Evolutionary conservation across 305 asterid species (phyloP), one percentile per base, ranked within the genome.

Genomic region (Fraxinus xanthoxyloides): DNA sequence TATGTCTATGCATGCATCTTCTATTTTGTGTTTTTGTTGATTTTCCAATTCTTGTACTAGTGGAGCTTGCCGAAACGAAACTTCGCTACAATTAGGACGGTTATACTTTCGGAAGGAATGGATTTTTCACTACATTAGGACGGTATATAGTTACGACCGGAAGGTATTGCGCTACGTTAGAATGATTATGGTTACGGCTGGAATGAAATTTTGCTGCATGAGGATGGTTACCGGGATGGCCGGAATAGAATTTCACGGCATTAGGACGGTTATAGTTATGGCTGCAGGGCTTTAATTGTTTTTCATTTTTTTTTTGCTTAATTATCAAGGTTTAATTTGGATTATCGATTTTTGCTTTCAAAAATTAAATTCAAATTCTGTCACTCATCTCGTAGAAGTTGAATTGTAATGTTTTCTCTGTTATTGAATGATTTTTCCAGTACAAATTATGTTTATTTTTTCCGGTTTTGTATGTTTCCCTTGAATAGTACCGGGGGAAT

Each of bases 1-100:
- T 54, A n/a, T 54, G 63, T n/a, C 7, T 54, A n/a, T 54, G 63
- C 63, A 54, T 54, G 63, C 24, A 54, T 54, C 24, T 54, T 54
- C 63, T 54, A n/a, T 54, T 54, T 54, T n/a, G 23, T 17, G 85
- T 51, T 38, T 23, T 59, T 56, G 79, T 51, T 51, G 61, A 51
- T 19, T 40, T 43, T 26, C 31, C 74, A 26, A 48, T 48, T 51
- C 1, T 48, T 17, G 3, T 54, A 54, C 63, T n/a, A 5, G 63
- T n/a, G 63, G 63, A 54, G n/a, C 63, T 54, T 51, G 63, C 63
- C 24, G 24, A 5, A 51, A 51, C 21, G 19, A n/a, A 17, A 51
- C 5, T 54, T 54, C 63, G 63, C 63, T n/a, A n/a, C 43, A n/a
- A 54, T 54, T 54, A 1, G 26, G 63, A n/a, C 24, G 24, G 63